These are phyloP conservation scores for Trametes cinnabarina DNA, from an alignment of 768 basidiomycete species.

Conservation along the genomic window DNA sequence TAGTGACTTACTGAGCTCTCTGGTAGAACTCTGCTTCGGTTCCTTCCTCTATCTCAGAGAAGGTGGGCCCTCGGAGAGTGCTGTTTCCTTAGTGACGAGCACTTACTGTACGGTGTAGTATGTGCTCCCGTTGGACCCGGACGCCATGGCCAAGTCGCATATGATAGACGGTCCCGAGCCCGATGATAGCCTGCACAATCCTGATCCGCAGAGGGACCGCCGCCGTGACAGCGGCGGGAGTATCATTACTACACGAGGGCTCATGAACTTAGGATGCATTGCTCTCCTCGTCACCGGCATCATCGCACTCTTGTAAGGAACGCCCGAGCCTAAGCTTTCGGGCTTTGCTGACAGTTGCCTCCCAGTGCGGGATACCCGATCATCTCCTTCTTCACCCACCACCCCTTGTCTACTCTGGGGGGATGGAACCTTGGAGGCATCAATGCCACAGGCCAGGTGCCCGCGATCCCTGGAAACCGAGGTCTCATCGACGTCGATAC, in stretches of 20 bases:
- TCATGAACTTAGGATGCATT: conserved; percentile 72
- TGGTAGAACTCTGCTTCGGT: conserved; percentile 7
- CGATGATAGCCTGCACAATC: conserved; percentile 57
- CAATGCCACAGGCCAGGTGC: conserved; percentile 47
- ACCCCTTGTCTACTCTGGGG: conserved; percentile 32
- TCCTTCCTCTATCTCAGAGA: conserved; percentile 30
- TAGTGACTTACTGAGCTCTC: neutral
- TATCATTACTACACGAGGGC: conserved; percentile 55
- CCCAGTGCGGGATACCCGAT: conserved; percentile 43
- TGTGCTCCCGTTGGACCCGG: conserved; percentile 63
- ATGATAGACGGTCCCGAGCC: conserved; percentile 57
- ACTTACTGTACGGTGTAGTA: conserved; percentile 41
- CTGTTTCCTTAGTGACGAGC: neutral
- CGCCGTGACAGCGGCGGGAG: conserved; percentile 38
- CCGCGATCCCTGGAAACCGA: conserved; percentile 58
- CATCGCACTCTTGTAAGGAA: conserved; percentile 39
- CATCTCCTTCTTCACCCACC: conserved; percentile 34
- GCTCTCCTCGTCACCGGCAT: conserved; percentile 47
- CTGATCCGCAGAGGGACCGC: conserved; percentile 37
- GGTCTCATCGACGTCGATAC: conserved; percentile 63
- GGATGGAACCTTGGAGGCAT: conserved; percentile 45
- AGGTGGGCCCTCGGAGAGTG: conserved; percentile 18
- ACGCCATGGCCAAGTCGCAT: conserved; percentile 49
- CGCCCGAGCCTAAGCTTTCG: neutral
- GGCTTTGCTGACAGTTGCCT: neutral